A percentile compares a stretch with the other conserved stretches of the same genome.
Conservation (phyloP, 2,329 filamentous ascomycete species). For the Hymenoscyphus linearis region DNA sequence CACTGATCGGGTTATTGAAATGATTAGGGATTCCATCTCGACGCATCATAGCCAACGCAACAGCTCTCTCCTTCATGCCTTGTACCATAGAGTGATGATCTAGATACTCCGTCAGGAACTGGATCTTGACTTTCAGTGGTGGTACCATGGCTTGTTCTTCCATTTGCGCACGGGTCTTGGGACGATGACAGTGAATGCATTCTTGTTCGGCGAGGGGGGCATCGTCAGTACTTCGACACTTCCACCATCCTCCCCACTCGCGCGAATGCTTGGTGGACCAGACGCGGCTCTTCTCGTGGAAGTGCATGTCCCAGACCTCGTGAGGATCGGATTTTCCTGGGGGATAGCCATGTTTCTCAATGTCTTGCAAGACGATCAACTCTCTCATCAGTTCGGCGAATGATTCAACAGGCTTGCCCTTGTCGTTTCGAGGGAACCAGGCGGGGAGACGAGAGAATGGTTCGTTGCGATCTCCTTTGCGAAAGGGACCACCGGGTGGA, state of each 20-base stretch:
- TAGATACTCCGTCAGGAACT: neutral
- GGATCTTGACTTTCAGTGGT: neutral
- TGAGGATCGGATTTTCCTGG: slow-evolving; percentile 4
- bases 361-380: slow-evolving; percentile 14
- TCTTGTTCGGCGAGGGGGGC: slow-evolving; percentile 17
- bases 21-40: slow-evolving; percentile 1
- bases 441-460: slow-evolving; percentile 26
- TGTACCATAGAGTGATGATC: neutral
- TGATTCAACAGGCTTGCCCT: slow-evolving; percentile 17
- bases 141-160: neutral
- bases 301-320: slow-evolving; percentile 22
- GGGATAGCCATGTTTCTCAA: slow-evolving; percentile 9
- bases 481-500: slow-evolving; percentile 6
- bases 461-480: slow-evolving; percentile 20
- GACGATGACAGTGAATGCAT: slow-evolving; percentile 17
- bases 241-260: slow-evolving; percentile 26
- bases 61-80: neutral
- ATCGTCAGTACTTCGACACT: slow-evolving; percentile 18
- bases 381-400: slow-evolving; percentile 19
- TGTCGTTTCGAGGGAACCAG: slow-evolving; percentile 25
- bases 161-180: neutral
- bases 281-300: slow-evolving; percentile 18
- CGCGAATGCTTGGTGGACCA: slow-evolving; percentile 21
- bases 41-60: slow-evolving; percentile 2
- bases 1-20: neutral